Evolutionary conservation across 257 asterid species (phyloP), one percentile per base, ranked within the genome.

Genomic region (Salvia hispanica): DNA sequence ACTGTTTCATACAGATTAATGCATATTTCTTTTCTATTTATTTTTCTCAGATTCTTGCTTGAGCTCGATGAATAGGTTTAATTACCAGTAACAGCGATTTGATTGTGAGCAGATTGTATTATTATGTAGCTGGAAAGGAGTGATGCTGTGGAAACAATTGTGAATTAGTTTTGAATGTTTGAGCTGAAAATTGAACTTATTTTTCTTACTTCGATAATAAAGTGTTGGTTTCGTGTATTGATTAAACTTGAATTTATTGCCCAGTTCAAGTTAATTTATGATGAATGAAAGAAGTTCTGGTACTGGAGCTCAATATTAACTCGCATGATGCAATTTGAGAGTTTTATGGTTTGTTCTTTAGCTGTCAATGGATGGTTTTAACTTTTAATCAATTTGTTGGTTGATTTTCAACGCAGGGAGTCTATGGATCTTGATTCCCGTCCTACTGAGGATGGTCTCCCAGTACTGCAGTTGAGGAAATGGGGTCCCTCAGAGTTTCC

Each of bases 401-500:
- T 25, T 15, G 48, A 36, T 68, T 53, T 62, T 34, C 34, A 72
- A 58, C 69, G 69, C 73, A 75, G 83, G 58, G 84, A 25, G 68
- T 58, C 67, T 58, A 84, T 84, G 90, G 82, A 72, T 74, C 68
- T 68, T 2, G 72, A 76, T 74, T 61, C 77, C 67, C 48, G 72
- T 53, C 72, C 44, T 12, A 71, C 61, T 55, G 90, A 75, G 46
- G 89, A 88, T 70, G 83, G 79, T 69, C 92, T 81, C 51, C 79
- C 90, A 18, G 73, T 85, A 51, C 70, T 93, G 88, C 94, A 86
- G 86, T 82, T 93, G 84, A 86, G 81, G 76, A 93, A 82, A 76
- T 93, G 97, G 97, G 86, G 77, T 44, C 77, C 90, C 67, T 74
- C 92, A 53, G 92, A 84, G 36, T 77, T 83, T 72, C 91, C 87